phyloP scores from a whole-genome alignment of 1,139 yeast species.

The Yamadazyma pseudoaaseri region DNA sequence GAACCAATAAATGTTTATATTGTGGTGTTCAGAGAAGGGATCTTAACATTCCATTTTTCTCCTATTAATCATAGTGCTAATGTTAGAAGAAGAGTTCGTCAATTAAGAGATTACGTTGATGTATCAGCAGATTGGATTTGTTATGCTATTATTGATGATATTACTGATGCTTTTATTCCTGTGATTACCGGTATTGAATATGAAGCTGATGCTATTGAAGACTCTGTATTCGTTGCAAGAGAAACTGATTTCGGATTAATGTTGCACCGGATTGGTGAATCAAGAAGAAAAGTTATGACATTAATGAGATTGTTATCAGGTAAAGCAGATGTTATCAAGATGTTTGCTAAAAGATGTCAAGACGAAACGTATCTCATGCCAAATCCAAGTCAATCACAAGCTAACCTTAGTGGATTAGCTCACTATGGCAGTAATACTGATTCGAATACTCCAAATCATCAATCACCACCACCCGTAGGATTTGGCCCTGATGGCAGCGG shows the following conservation, averaged over 20 bases:
- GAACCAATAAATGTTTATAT: conserved; percentile 88
- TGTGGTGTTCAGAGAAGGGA: conserved; percentile 83
- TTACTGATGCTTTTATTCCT: conserved; percentile 92
- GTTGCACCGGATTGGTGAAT: conserved; percentile 82
- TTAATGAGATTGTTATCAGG: conserved; percentile 87
- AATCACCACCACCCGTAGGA: conserved; percentile 12
- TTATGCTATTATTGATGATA: conserved; percentile 90
- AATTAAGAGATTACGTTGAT: conserved; percentile 80
- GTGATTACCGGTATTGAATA: conserved; percentile 81
- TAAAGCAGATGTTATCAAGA: conserved; percentile 94
- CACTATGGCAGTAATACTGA: neutral
- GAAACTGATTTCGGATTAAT: conserved; percentile 62
- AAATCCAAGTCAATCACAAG: conserved; percentile 9
- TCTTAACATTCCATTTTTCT: conserved; percentile 80
- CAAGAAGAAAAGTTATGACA: conserved; percentile 89
- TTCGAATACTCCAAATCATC: neutral
- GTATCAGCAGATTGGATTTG: conserved; percentile 93
- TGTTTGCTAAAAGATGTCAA: conserved; percentile 95
- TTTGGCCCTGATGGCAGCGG: conserved; percentile 16
- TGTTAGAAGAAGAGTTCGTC: conserved; percentile 90
- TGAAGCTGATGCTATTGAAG: conserved; percentile 92
- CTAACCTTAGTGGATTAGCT: conserved; percentile 9
- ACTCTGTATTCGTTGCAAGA: conserved; percentile 49
- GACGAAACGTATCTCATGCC: conserved; percentile 47
- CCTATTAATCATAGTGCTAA: conserved; percentile 82